These are phyloP conservation scores for Cochlearia excelsa DNA, from an alignment of 345 rosid genomes.

Conservation along the genomic window DNA sequence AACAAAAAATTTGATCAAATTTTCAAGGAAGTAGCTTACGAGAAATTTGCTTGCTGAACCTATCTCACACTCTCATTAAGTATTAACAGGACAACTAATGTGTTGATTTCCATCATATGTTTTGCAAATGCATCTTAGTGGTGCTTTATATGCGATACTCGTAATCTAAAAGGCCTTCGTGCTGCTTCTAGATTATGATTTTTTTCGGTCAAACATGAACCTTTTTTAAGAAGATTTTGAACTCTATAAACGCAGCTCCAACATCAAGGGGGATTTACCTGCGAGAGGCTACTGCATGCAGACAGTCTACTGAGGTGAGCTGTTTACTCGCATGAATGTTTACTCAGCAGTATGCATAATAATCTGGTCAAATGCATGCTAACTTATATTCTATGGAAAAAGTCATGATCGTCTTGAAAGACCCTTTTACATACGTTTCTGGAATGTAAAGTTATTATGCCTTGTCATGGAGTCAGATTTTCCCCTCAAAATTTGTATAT, in stretches of 20 bases:
- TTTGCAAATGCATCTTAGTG: slow-evolving; percentile 25
- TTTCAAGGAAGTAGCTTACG: slow-evolving; percentile 18
- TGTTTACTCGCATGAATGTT: slow-evolving; percentile 17
- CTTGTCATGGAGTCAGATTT: slow-evolving; percentile 10
- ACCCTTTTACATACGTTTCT: not conserved
- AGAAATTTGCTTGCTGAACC: slow-evolving; percentile 20
- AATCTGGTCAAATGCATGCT: slow-evolving; percentile 21
- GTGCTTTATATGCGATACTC: slow-evolving; percentile 11
- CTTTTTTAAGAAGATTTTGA: slow-evolving; percentile 11
- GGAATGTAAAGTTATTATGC: slow-evolving; percentile 7
- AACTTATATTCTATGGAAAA: slow-evolving; percentile 4
- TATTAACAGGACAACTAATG: slow-evolving; percentile 2
- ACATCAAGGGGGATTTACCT: slow-evolving; percentile 83
- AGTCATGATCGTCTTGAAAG: slow-evolving; percentile 10
- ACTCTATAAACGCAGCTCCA: slow-evolving; percentile 58
- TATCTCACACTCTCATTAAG: slow-evolving; percentile 15
- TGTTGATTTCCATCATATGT: slow-evolving; percentile 10
- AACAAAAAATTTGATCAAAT: slow-evolving; percentile 7
- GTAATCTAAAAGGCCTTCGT: slow-evolving; percentile 12
- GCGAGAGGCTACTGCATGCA: slow-evolving; percentile 70
- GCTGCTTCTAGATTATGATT: not conserved
- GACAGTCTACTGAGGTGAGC: slow-evolving; percentile 74
- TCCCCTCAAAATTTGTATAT: not conserved
- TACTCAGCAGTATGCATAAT: slow-evolving; percentile 16
- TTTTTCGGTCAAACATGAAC: not conserved